phyloP scores from a whole-genome alignment of 805 yeast genomes.

The Babjeviella inositovora region DNA sequence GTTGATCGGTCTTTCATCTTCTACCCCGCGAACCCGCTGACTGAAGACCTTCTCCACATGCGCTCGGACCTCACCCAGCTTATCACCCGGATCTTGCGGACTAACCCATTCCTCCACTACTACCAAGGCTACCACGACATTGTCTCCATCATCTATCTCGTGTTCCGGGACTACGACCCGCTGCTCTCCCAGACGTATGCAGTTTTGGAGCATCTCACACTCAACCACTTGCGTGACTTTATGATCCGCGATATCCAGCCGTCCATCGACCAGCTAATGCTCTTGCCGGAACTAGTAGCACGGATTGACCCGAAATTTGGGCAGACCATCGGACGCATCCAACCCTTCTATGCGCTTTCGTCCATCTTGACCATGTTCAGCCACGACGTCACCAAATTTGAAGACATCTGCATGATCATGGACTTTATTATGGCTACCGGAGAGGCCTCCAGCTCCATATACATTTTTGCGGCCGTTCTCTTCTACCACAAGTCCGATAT shows the following conservation, averaged over 20 bases:
- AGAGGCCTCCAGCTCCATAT: conserved; percentile 36
- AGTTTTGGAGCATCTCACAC: conserved; percentile 37
- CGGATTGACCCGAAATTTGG: conserved; percentile 27
- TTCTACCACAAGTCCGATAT: conserved; percentile 26
- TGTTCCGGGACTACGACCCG: conserved; percentile 14
- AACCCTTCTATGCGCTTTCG: conserved; percentile 60
- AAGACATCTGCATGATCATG: conserved; percentile 43
- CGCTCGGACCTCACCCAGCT: conserved; percentile 21
- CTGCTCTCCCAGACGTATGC: conserved; percentile 17
- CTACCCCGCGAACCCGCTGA: conserved; percentile 13
- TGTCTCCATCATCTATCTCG: conserved; percentile 46
- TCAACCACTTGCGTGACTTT: conserved; percentile 63
- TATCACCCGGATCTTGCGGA: conserved; percentile 38
- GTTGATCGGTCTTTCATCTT: conserved; percentile 52
- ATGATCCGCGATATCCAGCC: conserved; percentile 60
- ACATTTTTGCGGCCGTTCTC: conserved; percentile 45
- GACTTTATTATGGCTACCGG: conserved; percentile 47
- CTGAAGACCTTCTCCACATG: conserved; percentile 13
- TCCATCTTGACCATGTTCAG: conserved; percentile 64
- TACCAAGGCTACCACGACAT: conserved; percentile 93
- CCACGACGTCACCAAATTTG: conserved; percentile 40
- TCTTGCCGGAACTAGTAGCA: conserved; percentile 49
- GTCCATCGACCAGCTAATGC: conserved; percentile 44
- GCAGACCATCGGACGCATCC: conserved; percentile 18
- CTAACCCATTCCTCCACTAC: conserved; percentile 48